phyloP scores from a whole-genome alignment of 352 stramenopile species.

The Halophytophthora batemanensis region DNA sequence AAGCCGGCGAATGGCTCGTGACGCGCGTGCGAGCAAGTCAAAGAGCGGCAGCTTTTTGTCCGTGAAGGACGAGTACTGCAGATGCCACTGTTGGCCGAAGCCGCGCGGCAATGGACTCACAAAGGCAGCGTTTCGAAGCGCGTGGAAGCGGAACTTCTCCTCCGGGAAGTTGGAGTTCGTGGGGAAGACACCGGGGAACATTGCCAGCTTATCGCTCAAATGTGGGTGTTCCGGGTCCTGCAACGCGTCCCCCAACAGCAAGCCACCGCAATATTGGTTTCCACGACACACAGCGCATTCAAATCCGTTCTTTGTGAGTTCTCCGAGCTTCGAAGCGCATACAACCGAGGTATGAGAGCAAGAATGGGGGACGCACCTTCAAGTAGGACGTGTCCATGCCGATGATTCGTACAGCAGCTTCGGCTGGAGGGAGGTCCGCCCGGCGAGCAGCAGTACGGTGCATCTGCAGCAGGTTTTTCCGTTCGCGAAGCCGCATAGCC shows the following conservation, averaged over 20 bases:
- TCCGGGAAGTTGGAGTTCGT: constrained; percentile 74
- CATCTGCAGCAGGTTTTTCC: constrained; percentile 77
- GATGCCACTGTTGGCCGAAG: constrained; percentile 78
- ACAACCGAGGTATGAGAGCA: constrained; percentile 1
- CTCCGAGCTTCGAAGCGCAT: too few species aligned
- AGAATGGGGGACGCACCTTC: constrained; percentile 39
- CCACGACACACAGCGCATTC: too few species aligned
- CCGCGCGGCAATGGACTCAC: constrained; percentile 73
- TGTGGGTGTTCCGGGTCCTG: constrained; percentile 67
- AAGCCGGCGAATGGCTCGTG: constrained; percentile 44
- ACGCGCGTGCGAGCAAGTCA: constrained; percentile 55
- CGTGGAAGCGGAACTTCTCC: constrained; percentile 80
- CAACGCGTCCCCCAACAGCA: background rate
- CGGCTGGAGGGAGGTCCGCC: constrained; percentile 39
- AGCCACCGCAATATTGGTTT: background rate
- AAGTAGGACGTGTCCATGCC: constrained; percentile 71
- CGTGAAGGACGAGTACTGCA: constrained; percentile 83
- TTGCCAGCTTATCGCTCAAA: constrained; percentile 65
- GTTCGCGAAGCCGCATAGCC: constrained; percentile 50
- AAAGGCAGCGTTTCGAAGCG: constrained; percentile 66
- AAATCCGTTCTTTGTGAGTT: too few species aligned
- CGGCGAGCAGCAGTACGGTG: constrained; percentile 53
- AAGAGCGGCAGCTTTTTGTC: constrained; percentile 76
- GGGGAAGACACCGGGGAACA: constrained; percentile 65
- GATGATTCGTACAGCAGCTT: constrained; percentile 56